These are phyloP conservation scores for Pseudogymnoascus sp. DNA, from an alignment of 2,329 filamentous ascomycete genomes.

Conservation along the genomic window DNA sequence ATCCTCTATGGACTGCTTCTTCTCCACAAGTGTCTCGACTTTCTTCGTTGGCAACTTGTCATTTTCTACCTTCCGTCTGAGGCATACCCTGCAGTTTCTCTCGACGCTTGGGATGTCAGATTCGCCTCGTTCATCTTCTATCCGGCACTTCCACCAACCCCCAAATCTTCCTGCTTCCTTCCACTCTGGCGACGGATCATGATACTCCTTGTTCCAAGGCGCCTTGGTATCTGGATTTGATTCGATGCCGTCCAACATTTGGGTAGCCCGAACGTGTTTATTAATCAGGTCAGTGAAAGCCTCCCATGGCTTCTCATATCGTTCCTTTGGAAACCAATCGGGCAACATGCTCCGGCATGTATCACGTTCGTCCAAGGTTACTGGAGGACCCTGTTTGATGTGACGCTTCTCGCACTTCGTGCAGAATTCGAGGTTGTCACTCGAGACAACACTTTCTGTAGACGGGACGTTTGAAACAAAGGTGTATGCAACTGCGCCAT, in stretches of 20 bases:
- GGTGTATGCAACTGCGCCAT: background rate
- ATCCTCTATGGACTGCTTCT: background rate
- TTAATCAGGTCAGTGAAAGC: slow-evolving; percentile 16
- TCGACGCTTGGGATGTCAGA: background rate
- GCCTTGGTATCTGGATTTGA: background rate
- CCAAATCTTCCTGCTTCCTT: slow-evolving; percentile 13
- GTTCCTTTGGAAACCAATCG: slow-evolving; percentile 22
- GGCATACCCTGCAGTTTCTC: background rate
- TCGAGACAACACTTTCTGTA: slow-evolving; percentile 1
- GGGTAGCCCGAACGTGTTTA: slow-evolving; percentile 14
- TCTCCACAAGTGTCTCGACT: background rate
- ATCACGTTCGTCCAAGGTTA: slow-evolving; percentile 20
- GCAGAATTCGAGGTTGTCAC: slow-evolving; percentile 17
- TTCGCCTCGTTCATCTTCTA: slow-evolving; percentile 11
- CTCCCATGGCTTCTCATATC: slow-evolving; percentile 16
- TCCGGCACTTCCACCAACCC: slow-evolving; percentile 24
- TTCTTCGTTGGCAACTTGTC: background rate
- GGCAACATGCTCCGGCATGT: slow-evolving; percentile 21
- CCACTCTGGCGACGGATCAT: slow-evolving; percentile 20
- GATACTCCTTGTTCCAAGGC: slow-evolving; percentile 20
- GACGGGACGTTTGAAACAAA: slow-evolving; percentile 12
- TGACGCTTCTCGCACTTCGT: slow-evolving; percentile 20
- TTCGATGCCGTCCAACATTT: slow-evolving; percentile 10
- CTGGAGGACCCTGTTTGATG: slow-evolving; percentile 19
- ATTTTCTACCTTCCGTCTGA: background rate